These are phyloP conservation scores for Cyclocybe cylindracea DNA, from an alignment of 768 basidiomycete species.

Conservation along the genomic window DNA sequence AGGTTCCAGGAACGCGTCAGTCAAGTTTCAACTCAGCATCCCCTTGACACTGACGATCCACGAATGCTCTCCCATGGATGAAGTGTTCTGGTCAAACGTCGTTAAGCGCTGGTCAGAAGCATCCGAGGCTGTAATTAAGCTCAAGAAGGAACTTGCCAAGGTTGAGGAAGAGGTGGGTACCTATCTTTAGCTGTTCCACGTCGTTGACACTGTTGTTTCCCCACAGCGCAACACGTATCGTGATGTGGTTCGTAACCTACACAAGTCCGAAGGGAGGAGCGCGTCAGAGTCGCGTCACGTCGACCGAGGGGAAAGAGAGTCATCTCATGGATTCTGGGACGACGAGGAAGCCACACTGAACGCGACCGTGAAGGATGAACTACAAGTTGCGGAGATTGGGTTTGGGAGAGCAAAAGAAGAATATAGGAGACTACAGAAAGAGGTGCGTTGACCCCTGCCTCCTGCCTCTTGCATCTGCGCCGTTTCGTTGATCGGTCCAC, in stretches of 20 bases:
- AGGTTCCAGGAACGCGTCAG: no score
- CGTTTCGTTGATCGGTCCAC: neutral
- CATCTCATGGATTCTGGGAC: neutral
- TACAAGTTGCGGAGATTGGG: slow-evolving; percentile 29
- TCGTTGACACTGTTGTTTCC: neutral
- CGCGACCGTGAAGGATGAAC: slow-evolving; percentile 16
- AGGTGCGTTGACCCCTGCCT: slow-evolving; percentile 16
- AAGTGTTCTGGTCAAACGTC: slow-evolving; percentile 34
- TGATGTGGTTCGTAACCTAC: slow-evolving; percentile 11
- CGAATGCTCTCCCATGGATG: slow-evolving; percentile 27
- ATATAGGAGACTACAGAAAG: slow-evolving; percentile 26
- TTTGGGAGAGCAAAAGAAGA: slow-evolving; percentile 30
- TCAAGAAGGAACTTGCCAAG: slow-evolving; percentile 33
- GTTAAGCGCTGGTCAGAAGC: slow-evolving; percentile 40
- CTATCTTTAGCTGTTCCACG: neutral
- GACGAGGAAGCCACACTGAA: slow-evolving; percentile 6
- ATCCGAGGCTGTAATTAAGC: slow-evolving; percentile 28
- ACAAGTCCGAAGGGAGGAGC: slow-evolving; percentile 7
- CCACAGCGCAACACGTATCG: slow-evolving; percentile 16
- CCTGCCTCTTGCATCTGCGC: neutral
- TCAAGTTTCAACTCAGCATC: neutral
- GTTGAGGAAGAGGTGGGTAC: slow-evolving; percentile 29
- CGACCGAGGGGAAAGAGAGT: neutral
- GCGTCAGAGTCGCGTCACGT: slow-evolving; percentile 1
- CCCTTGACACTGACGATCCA: neutral